These are phyloP conservation scores for Camelina sativa DNA, from an alignment of 345 rosid genomes.

Conservation along the genomic window DNA sequence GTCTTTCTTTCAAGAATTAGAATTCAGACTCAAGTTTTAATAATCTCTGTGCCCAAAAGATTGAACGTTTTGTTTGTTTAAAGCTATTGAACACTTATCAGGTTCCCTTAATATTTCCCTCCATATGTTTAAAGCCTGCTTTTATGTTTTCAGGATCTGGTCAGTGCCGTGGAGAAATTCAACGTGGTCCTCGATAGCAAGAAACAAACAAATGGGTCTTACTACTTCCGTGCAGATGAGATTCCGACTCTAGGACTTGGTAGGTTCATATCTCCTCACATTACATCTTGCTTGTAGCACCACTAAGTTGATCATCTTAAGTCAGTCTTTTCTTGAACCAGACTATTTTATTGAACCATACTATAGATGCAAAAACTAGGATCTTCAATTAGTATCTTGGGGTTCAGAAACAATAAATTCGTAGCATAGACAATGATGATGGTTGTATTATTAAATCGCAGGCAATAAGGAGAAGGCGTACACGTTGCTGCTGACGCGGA, in stretches of 20 bases:
- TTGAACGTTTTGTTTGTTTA: background rate
- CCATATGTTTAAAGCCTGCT: background rate
- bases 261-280: conserved; percentile 33
- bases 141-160: conserved; percentile 61
- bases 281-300: conserved; percentile 13
- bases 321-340: background rate
- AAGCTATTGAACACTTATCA: background rate
- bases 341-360: background rate
- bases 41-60: background rate
- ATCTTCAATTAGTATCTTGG: background rate
- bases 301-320: conserved; percentile 6
- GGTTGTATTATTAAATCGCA: conserved; percentile 16
- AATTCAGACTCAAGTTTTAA: background rate
- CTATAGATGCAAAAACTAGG: conserved; percentile 7
- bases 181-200: conserved; percentile 59
- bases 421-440: conserved; percentile 27
- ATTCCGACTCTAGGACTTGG: conserved; percentile 70
- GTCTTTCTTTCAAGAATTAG: background rate
- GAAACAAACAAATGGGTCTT: conserved; percentile 47
- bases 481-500: conserved; percentile 61
- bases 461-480: conserved; percentile 76
- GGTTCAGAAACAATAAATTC: background rate
- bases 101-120: background rate
- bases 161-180: conserved; percentile 70
- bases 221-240: conserved; percentile 67